A percentile compares a stretch with the other conserved stretches of the same genome.
Evolutionary conservation across 75 land plant species (phyloP).

Genomic region (Sequoiadendron giganteum): DNA sequence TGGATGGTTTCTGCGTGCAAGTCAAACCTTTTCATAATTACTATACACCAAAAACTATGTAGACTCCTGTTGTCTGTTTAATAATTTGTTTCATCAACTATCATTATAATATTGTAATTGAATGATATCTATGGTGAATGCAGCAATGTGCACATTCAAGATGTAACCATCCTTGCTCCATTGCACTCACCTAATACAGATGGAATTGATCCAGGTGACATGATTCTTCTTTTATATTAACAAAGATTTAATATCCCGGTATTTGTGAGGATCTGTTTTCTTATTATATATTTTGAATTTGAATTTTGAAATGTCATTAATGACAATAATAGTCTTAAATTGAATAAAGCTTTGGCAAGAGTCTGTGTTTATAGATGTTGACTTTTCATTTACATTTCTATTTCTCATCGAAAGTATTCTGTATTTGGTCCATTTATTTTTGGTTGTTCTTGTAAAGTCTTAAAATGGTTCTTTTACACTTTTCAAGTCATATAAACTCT

Average conservation of each 20-base stretch:
- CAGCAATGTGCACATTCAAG: slow-evolving; percentile 64
- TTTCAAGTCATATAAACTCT: not conserved
- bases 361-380: not conserved
- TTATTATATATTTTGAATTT: not conserved
- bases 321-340: not conserved
- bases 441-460: not conserved
- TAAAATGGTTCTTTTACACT: not conserved
- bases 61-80: not conserved
- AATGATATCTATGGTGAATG: slow-evolving; percentile 17
- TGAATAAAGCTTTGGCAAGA: not conserved
- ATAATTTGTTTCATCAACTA: not conserved
- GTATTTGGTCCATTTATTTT: not conserved
- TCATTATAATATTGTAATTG: not conserved
- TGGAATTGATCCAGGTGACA: slow-evolving; percentile 83
- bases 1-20: not conserved
- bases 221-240: not conserved
- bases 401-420: not conserved
- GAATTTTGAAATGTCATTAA: not conserved
- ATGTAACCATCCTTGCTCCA: slow-evolving; percentile 65
- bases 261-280: not conserved
- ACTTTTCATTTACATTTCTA: not conserved
- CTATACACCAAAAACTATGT: not conserved
- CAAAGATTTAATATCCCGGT: not conserved
- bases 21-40: not conserved
- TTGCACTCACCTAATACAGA: slow-evolving; percentile 71